Evolutionary conservation across 805 yeast genomes (phyloP), one percentile per base, ranked within the genome.

Genomic region (Candida berthetii): DNA sequence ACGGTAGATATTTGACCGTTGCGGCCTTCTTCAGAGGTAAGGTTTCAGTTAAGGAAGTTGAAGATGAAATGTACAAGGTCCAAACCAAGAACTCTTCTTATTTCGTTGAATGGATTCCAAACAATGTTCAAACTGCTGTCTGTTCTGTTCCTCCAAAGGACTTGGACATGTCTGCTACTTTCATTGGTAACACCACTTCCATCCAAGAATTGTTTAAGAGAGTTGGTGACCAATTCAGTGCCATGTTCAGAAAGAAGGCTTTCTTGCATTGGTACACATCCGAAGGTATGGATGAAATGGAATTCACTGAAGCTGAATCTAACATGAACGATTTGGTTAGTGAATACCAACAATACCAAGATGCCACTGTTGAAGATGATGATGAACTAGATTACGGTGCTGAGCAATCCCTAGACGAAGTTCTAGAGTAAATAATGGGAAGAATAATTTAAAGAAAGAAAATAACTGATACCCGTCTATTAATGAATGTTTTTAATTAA

Each of bases 271-370:
- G 98, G 98, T 91, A 89, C 63, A 98, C 95, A 40, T 95, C 97
- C 62, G 99, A 91, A 72, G 98, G 99, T 74, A 91, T 91, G 98
- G 99, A 91, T 69, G 98, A 91, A 72, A 97, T 97, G 65, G 98
- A 91, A 71, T 93, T 91, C 68, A 83, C 91, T 46, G 98, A 93
- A 73, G 98, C 98, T 46, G 90, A 97, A 74, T 98, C 85, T 68
- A 96, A 93, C 64, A 80, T 91, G 69, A 96, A 96, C 51, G 96
- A 97, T 48, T 78, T 91, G 62, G 98, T 91, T 69, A 85, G 90
- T 68, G 99, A 91, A 69, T 91, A 91, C 68, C 82, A 83, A 61
- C 98, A 91, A 71, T 95, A 91, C 49, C 97, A 96, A 53, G 86
- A 91, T 41, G 98, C 95, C 60, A 80, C 91, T 34, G 75, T 82